Conservation (phyloP, 2,329 filamentous ascomycete genomes). For the Arthrobotrys entomopaga region DNA sequence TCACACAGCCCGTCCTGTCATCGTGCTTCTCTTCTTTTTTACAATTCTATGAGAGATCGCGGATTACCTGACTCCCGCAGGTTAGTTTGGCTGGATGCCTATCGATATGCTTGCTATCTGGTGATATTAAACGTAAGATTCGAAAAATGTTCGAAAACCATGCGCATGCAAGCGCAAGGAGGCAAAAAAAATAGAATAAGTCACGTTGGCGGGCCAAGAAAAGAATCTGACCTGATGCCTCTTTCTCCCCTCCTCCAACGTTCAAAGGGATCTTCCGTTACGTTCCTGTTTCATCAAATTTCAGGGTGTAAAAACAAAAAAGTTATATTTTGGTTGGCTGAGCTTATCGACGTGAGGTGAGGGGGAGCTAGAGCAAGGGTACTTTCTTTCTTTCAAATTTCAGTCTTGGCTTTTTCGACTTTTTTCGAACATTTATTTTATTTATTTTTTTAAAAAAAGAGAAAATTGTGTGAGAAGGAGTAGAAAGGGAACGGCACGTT, state of each 20-base stretch:
- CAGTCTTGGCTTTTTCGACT: neutral
- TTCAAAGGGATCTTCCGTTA: conserved; percentile 24
- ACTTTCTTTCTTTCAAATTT: neutral
- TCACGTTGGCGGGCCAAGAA: neutral
- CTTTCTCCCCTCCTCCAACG: neutral
- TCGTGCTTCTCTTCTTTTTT: too few species aligned
- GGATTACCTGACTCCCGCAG: too few species aligned
- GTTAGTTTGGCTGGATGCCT: too few species aligned
- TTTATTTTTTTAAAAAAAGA: too few species aligned
- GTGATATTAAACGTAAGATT: too few species aligned
- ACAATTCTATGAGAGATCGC: too few species aligned
- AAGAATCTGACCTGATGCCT: conserved; percentile 15
- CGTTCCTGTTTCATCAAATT: conserved; percentile 27
- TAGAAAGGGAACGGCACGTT: conserved; percentile 12
- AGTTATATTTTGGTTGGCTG: conserved; percentile 7
- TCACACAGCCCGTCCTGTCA: too few species aligned
- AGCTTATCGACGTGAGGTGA: neutral
- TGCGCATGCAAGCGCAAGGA: neutral
- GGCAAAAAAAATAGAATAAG: conserved; percentile 6
- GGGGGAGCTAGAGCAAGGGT: conserved; percentile 5
- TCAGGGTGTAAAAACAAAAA: conserved; percentile 3
- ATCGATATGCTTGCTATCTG: too few species aligned
- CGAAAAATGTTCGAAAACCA: neutral
- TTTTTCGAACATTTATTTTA: neutral
- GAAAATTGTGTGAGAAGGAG: neutral